Conservation (phyloP, 228 moss, liverwort and hornwort species). For the Sphagnum magellanicum region DNA sequence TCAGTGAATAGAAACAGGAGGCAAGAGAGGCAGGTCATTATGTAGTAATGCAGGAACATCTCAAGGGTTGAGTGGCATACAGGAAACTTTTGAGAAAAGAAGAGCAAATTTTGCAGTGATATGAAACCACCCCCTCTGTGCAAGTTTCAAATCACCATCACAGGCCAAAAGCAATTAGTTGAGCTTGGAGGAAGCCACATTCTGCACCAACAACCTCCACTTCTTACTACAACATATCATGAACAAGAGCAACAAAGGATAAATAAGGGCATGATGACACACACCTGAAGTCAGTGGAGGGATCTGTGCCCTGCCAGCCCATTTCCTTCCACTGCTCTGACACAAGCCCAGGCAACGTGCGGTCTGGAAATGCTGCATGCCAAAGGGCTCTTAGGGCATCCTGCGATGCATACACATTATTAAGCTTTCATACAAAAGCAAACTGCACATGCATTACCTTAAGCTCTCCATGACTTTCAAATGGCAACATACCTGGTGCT, state of each 20-base stretch:
- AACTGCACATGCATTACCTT: background rate
- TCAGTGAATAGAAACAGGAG: no score
- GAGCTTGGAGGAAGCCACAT: background rate
- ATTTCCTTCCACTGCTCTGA: conserved; percentile 75
- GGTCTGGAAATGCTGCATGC: conserved; percentile 38
- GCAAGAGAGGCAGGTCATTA: conserved; percentile 1
- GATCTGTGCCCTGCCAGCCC: conserved; percentile 72
- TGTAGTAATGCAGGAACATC: background rate
- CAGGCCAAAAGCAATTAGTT: background rate
- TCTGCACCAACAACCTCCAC: no score
- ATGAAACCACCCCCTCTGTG: conserved; percentile 64
- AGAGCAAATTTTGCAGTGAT: conserved; percentile 54
- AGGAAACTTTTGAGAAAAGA: conserved; percentile 42
- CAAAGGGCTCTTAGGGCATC: conserved; percentile 51
- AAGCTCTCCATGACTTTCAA: no score
- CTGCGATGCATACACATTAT: conserved; percentile 12
- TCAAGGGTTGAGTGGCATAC: conserved; percentile 20
- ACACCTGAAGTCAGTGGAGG: conserved; percentile 61
- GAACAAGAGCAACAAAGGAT: no score
- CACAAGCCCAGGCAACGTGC: conserved; percentile 40
- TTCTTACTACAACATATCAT: no score
- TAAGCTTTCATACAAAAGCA: background rate
- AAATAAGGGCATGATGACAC: background rate
- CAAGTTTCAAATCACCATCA: background rate
- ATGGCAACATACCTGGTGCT: conserved; percentile 39